These are phyloP conservation scores for Baudoinia panamericana DNA, from an alignment of 495 filamentous ascomycete genomes.

Conservation along the genomic window DNA sequence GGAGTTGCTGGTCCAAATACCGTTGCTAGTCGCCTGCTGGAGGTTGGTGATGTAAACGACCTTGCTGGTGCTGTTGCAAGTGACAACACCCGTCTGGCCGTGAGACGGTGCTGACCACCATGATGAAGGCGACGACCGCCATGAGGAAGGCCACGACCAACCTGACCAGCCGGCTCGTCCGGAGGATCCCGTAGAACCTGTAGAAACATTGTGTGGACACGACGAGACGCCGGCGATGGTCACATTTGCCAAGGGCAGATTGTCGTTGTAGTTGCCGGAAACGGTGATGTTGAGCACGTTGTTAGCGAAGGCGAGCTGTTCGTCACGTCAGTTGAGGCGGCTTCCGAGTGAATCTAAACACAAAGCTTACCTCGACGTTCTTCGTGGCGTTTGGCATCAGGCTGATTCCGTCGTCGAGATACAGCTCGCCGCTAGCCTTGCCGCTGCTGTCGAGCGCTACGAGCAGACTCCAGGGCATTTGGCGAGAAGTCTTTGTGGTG, in stretches of 20 bases:
- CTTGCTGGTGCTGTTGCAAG: no score
- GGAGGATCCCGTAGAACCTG: no score
- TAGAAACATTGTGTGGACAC: no score
- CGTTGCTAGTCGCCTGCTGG: no score
- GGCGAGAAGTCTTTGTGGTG: conserved; percentile 13
- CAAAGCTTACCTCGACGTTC: conserved; percentile 6
- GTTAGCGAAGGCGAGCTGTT: conserved; percentile 13
- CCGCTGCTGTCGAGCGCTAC: conserved; percentile 15
- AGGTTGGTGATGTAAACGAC: no score
- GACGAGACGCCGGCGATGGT: conserved; percentile 9
- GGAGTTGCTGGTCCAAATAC: no score
- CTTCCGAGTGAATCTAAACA: conserved; percentile 25
- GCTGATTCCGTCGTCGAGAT: conserved; percentile 20
- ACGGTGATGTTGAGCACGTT: conserved; percentile 9
- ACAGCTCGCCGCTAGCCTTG: conserved; percentile 14
- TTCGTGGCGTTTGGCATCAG: conserved; percentile 11
- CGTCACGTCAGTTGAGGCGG: background rate
- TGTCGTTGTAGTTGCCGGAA: conserved; percentile 8
- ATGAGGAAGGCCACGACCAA: no score
- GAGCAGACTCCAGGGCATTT: conserved; percentile 16
- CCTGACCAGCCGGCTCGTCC: no score
- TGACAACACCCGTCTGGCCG: no score
- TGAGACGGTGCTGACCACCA: no score
- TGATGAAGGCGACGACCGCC: no score
- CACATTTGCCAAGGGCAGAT: conserved; percentile 9